phyloP scores from a whole-genome alignment of 805 yeast species.

The Lipomyces yamanashiensis region DNA sequence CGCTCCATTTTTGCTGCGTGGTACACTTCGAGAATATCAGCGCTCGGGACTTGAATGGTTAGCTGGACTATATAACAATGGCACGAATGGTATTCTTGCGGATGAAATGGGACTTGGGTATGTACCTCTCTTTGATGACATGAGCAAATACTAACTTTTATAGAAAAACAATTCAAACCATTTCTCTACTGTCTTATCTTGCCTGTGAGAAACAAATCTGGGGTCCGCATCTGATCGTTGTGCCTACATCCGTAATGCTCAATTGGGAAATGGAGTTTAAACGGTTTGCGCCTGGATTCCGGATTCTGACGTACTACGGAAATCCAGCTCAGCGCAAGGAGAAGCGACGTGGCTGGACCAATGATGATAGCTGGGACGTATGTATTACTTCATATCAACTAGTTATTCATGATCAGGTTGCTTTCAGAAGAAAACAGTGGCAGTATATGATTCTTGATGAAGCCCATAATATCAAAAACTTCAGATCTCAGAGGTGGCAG shows the following conservation, averaged over 20 bases:
- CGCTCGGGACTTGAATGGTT: conserved; percentile 97
- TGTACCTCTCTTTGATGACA: neutral
- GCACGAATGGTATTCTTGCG: conserved; percentile 95
- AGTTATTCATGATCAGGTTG: conserved; percentile 96
- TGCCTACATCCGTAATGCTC: conserved; percentile 95
- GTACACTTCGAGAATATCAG: conserved; percentile 86
- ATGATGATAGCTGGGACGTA: conserved; percentile 92
- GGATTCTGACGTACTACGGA: conserved; percentile 93
- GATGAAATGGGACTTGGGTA: conserved; percentile 96
- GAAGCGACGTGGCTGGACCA: conserved; percentile 97
- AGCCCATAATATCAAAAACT: conserved; percentile 96
- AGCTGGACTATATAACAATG: conserved; percentile 87
- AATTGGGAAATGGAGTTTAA: conserved; percentile 99
- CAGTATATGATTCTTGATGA: conserved; percentile 96
- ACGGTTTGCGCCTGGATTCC: conserved; percentile 96
- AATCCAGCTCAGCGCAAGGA: conserved; percentile 95
- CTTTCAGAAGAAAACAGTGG: conserved; percentile 92
- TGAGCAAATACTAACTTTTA: neutral
- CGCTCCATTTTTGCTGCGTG: conserved; percentile 72
- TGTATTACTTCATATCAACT: conserved; percentile 96
- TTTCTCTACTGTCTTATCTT: conserved; percentile 78
- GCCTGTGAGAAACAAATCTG: conserved; percentile 94
- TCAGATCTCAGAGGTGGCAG: conserved; percentile 96
- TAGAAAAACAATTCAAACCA: conserved; percentile 89
- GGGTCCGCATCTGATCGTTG: conserved; percentile 98